phyloP scores from a whole-genome alignment of 345 rosid genomes.

The Salix caprea region DNA sequence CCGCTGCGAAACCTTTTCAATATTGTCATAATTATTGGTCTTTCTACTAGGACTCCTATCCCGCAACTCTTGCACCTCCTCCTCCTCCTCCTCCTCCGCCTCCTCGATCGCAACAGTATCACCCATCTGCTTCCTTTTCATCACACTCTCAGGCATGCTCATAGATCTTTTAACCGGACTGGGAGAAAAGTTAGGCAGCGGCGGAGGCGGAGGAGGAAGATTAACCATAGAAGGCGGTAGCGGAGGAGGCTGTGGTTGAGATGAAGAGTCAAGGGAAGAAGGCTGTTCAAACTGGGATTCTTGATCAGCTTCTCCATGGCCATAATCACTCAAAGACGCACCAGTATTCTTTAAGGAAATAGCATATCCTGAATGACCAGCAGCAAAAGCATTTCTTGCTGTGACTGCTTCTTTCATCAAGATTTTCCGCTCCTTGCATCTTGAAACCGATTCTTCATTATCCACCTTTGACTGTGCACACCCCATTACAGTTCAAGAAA shows the following conservation, averaged over 20 bases:
- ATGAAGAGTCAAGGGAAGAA: background rate
- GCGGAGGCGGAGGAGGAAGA: slow-evolving; percentile 72
- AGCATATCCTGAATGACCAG: slow-evolving; percentile 73
- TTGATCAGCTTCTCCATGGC: slow-evolving; percentile 61
- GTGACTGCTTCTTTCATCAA: slow-evolving; percentile 80
- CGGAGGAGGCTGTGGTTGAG: slow-evolving; percentile 29
- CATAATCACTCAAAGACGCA: slow-evolving; percentile 86
- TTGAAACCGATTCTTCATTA: slow-evolving; percentile 75
- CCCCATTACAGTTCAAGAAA: slow-evolving; percentile 46
- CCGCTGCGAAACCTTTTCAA: slow-evolving; percentile 19
- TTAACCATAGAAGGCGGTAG: slow-evolving; percentile 51
- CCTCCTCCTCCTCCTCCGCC: slow-evolving; percentile 46
- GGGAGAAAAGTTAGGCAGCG: slow-evolving; percentile 71
- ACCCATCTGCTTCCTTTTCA: slow-evolving; percentile 20
- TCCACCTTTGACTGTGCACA: slow-evolving; percentile 90
- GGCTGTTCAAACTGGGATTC: slow-evolving; percentile 24
- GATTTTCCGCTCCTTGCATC: slow-evolving; percentile 71
- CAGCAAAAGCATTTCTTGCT: slow-evolving; percentile 78
- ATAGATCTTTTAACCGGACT: slow-evolving; percentile 65
- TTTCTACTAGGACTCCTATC: slow-evolving; percentile 16
- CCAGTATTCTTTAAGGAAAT: slow-evolving; percentile 75
- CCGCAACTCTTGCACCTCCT: slow-evolving; percentile 44
- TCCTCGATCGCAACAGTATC: slow-evolving; percentile 39
- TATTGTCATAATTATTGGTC: slow-evolving; percentile 14
- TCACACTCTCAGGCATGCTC: slow-evolving; percentile 55